Evolutionary conservation across 2,329 filamentous ascomycete species (phyloP), one percentile per base, ranked within the genome.

Genomic region (Penicillium sp.): DNA sequence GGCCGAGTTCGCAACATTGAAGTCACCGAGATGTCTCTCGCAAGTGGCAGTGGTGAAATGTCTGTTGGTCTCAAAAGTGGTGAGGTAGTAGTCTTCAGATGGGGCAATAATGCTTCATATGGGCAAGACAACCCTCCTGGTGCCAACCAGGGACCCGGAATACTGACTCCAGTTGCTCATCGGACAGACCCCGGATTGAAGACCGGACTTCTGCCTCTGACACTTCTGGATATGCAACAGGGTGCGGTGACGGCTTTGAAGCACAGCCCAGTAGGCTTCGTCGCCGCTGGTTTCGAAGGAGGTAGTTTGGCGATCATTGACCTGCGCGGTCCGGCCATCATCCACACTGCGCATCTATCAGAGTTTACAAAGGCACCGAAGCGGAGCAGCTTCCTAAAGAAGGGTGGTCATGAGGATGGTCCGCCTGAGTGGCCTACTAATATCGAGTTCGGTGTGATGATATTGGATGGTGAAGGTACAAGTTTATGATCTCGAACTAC

Each of bases 391-490:
- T 86, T 96, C 61, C 62, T 74, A 78, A 69, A 74, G 73, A 78
- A 77, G 49, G 79, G 76, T 25, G 74, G 69, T 44, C 69, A 75
- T 23, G 68, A 78, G 4, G 68, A 75, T 4, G 66, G 74, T 1
- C 75, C 77, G 45, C 66, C 75, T 42, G 91, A 96, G 63, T 95
- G 84, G 81, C 83, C 89, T 0, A 89, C 89, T 0, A 79, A 76
- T 27, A 83, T 97, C 25, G 89, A 96, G 64, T 98, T 97, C 72
- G 89, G 89, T 46, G 89, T 95, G 41, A 86, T 98, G 83, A 95
- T 88, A 3, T 74, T 96, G 3, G 93, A 97, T 38, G 88, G 86
- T n/a, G 92, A 97, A 64, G 84, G 76, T 79, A 69, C 58, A 15
- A 37, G 18, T 37, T 18, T 12, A 20, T 20, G 15, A 10, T 4